Evolutionary conservation across 2,329 filamentous ascomycete genomes (phyloP).

Genomic region (Cercospora brassicicola): DNA sequence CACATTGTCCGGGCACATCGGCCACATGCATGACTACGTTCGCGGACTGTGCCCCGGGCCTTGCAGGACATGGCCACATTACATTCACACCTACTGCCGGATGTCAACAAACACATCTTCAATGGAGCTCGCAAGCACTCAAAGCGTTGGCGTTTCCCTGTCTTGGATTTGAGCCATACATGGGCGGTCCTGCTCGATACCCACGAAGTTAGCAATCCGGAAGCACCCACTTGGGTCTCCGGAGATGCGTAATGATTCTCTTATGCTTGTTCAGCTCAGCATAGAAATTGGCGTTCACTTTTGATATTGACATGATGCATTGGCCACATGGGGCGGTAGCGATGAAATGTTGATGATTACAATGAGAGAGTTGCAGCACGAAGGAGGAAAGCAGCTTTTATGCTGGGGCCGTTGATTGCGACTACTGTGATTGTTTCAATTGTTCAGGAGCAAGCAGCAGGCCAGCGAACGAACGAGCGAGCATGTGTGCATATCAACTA

Average conservation of each 20-base stretch:
- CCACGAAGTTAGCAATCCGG: background rate
- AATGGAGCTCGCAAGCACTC: background rate
- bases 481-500: background rate
- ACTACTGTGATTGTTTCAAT: background rate
- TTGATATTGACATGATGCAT: constrained; percentile 1
- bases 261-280: constrained; percentile 9
- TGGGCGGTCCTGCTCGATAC: constrained; percentile 6
- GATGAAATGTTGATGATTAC: constrained; percentile 15
- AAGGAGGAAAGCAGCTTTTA: background rate
- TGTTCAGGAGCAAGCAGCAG: background rate
- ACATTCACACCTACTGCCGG: background rate
- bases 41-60: background rate
- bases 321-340: constrained; percentile 1
- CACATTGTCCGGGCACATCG: background rate
- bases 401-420: background rate
- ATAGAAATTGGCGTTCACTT: constrained; percentile 12
- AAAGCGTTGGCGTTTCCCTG: background rate
- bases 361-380: constrained; percentile 4
- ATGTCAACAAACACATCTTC: background rate
- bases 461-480: background rate
- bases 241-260: background rate
- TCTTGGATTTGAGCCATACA: background rate
- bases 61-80: background rate
- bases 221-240: background rate
- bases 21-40: background rate